Base-by-base conservation (phyloP, 352 stramenopile species). In the Globisporangium radiosum region DNA sequence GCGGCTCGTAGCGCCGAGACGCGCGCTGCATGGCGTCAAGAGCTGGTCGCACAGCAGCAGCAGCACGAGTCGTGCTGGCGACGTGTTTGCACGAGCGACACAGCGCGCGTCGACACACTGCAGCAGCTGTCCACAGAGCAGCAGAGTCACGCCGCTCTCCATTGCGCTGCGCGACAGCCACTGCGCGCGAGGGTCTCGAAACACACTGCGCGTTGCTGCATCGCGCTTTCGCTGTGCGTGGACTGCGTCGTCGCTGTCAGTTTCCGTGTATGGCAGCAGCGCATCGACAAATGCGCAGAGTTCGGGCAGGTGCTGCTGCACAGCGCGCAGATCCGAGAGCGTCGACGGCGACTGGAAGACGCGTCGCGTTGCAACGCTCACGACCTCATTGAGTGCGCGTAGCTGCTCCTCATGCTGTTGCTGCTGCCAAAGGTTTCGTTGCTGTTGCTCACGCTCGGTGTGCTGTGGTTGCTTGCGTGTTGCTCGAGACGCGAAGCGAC, bases 101-200 rank as follows among this genome's bases (percentile, higher is more conserved):
- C 47, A 61, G 5, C 37, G 39, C 11, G 56, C 19, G 6, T 59
- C 56, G 7, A 60, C 60, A 19, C 76, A 62, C 1, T 70, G 68
- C 52, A 87, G 44, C 33, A 90, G 53, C 50, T 82, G 71, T 44
- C 76, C 72, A 52, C 78, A 78, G 45, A 90, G 57, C 36, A 87
- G 65, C 13, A 69, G 65, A 0, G 69, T 72, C 42, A 80, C 64
- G 14, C 81, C 81, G 48, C 76, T 88, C 48, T 90, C 59, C 7
- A 79, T 52, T 17, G 78, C 74, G 36, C 78, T 79, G 36, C 75
- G 81, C 44, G 70, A 77, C 25, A 90, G 57, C 81, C 81, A 90
- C 43, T 85, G 71, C 3, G 68, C 73, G 2, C 76, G 59, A 33
- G 66, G 64, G 37, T 85, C 68, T 9, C 37, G 38, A 36, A 88